phyloP scores from a whole-genome alignment of 2,329 filamentous ascomycete species.

The Cordyceps cateniannulata region DNA sequence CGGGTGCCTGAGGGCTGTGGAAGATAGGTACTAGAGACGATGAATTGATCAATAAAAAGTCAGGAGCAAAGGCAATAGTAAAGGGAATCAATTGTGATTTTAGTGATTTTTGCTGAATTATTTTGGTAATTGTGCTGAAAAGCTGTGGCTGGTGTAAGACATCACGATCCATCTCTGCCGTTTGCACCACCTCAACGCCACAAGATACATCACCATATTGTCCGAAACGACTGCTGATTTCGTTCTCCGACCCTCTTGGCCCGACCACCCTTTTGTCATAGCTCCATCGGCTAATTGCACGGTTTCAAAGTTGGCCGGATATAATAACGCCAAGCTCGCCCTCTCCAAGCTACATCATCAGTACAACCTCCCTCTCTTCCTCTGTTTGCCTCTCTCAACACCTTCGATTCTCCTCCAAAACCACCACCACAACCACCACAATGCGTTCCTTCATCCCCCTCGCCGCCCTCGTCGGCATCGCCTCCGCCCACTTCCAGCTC shows the following conservation, averaged over 20 bases:
- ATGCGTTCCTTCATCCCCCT: constrained; percentile 30
- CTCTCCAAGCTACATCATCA: background rate
- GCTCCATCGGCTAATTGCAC: background rate
- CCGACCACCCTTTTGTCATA: background rate
- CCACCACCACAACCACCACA: constrained; percentile 13
- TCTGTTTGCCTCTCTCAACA: background rate
- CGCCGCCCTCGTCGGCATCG: constrained; percentile 32
- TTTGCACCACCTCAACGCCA: background rate
- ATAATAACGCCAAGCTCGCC: background rate
- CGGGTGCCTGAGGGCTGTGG: background rate
- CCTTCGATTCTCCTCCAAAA: constrained; percentile 9
- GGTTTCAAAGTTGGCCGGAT: background rate
- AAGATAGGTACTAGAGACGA: background rate
- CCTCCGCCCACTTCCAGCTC: constrained; percentile 50
- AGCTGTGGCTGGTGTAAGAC: background rate
- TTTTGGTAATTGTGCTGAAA: background rate
- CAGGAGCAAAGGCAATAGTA: background rate
- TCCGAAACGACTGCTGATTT: background rate
- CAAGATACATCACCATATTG: background rate
- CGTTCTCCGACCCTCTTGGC: background rate
- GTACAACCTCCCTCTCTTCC: background rate
- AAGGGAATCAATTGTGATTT: background rate
- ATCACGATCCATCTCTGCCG: background rate
- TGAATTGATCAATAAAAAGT: background rate
- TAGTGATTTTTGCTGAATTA: too few species aligned